Conservation (phyloP, 805 yeast species). For the Ogataea methanolica region DNA sequence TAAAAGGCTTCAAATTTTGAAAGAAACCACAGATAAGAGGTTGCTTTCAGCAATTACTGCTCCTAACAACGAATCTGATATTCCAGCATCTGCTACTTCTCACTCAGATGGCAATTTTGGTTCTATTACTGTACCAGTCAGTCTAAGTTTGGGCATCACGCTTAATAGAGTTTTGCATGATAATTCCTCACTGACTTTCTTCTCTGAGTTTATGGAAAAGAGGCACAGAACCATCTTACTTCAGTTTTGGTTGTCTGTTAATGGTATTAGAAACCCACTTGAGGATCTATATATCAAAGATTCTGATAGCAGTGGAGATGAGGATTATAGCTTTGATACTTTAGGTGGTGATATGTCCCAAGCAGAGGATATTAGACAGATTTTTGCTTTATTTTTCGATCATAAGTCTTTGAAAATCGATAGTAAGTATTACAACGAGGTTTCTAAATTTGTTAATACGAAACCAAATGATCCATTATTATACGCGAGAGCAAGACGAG, state of each 20-base stretch:
- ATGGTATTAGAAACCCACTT: conserved; percentile 67
- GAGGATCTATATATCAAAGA: conserved; percentile 38
- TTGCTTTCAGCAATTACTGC: conserved; percentile 7
- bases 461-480: conserved; percentile 20
- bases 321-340: conserved; percentile 16
- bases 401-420: conserved; percentile 28
- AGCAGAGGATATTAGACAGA: conserved; percentile 47
- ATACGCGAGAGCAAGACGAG: conserved; percentile 52
- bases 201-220: conserved; percentile 53
- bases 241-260: conserved; percentile 65
- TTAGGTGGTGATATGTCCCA: conserved; percentile 32
- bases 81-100: too few relatives aligned
- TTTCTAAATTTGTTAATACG: conserved; percentile 33
- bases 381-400: conserved; percentile 41
- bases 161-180: conserved; percentile 44
- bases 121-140: conserved; percentile 4
- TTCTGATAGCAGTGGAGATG: conserved; percentile 25
- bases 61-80: background rate
- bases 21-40: conserved; percentile 18
- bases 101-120: background rate
- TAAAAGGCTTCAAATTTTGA: conserved; percentile 17
- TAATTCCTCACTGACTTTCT: conserved; percentile 43
- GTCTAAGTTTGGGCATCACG: conserved; percentile 23
- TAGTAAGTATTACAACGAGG: conserved; percentile 26
- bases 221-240: conserved; percentile 41